A percentile compares a stretch with the other conserved stretches of the same genome.
These are phyloP conservation scores for Vitellaria paradoxa DNA, from an alignment of 179 eudicot species.

Conservation along the genomic window DNA sequence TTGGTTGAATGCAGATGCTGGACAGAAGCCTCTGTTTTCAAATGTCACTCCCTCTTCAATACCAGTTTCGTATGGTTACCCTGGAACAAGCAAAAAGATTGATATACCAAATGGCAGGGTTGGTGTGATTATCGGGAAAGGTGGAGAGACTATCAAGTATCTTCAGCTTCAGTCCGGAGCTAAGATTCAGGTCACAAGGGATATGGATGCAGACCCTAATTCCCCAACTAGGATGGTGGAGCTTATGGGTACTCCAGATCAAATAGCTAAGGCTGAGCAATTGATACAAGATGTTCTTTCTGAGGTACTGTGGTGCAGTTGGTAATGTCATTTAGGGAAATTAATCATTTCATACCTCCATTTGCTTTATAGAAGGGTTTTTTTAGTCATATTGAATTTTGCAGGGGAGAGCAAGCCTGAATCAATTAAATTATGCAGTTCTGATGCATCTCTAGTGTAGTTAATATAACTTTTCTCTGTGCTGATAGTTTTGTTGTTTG, in stretches of 20 bases:
- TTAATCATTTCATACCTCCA: neutral
- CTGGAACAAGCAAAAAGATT: constrained; percentile 53
- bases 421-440: too few relatives aligned
- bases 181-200: constrained; percentile 85
- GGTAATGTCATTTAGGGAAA: neutral
- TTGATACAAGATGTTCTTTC: constrained; percentile 70
- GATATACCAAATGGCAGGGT: constrained; percentile 88
- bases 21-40: constrained; percentile 42
- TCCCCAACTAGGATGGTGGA: constrained; percentile 61
- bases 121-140: constrained; percentile 79
- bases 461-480: neutral
- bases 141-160: constrained; percentile 81
- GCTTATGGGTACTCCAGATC: constrained; percentile 70
- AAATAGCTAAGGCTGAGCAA: constrained; percentile 79
- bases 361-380: neutral
- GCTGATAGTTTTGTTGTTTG: neutral
- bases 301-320: constrained; percentile 44
- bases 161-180: constrained; percentile 91
- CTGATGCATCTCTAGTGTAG: too few relatives aligned
- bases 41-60: constrained; percentile 27
- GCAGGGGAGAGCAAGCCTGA: too few relatives aligned
- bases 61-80: constrained; percentile 27
- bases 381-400: neutral
- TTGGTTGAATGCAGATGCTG: constrained; percentile 26
- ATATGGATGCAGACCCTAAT: constrained; percentile 76